Base-by-base conservation (phyloP, 139 green algal species). In the Monoraphidium neglectum region DNA sequence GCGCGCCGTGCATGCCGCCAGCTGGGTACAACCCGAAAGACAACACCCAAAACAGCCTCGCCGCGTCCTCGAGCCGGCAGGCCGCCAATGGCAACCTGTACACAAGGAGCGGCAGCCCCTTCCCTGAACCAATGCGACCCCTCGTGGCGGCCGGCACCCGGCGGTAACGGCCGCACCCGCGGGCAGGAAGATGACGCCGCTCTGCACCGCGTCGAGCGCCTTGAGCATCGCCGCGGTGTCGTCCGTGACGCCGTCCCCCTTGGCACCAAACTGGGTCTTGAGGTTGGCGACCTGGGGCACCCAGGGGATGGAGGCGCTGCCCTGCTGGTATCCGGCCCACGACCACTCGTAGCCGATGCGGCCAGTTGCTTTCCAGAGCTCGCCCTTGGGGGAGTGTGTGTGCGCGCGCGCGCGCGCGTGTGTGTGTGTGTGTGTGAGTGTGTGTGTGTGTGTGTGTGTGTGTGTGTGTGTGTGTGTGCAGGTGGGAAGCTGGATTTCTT, bases 341-440 rank as follows among this genome's bases (percentile, higher is more conserved):
- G 40, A 54, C 73, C 73, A 79, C 46, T 79, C 73, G 18, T 43
- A 33, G 3, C 61, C 61, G 23, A 79, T 28, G 2, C 63, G 63
- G 28, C 32, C 59, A 10, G 63, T 33, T 13, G 73, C 26, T 4
- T 66, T 38, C 73, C 73, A 79, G 2, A 79, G 73, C 63, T 79
- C 73, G 6, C 73, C 73, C 71, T 77, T 35, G 35, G 30, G 24
- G 12, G 54, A 8, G 26, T 32, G 12, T 63, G 26, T 23, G 54
- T 35, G 24, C 13, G n/a, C n/a, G n/a, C n/a, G n/a, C n/a, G n/a
- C n/a, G n/a, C n/a, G n/a, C n/a, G n/a, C n/a, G n/a, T n/a, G n/a
- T 35, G 26, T 63, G 54, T 63, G 6, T 12, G 54, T 32, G 12
- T 15, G 12, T 35, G 24, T 63, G 26, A n/a, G 6, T 35, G 26